Percentiles rank a stretch among this genome's conserved stretches.
phyloP scores from a whole-genome alignment of 108 stramenopile genomes.

The Nitzschia putrida region DNA sequence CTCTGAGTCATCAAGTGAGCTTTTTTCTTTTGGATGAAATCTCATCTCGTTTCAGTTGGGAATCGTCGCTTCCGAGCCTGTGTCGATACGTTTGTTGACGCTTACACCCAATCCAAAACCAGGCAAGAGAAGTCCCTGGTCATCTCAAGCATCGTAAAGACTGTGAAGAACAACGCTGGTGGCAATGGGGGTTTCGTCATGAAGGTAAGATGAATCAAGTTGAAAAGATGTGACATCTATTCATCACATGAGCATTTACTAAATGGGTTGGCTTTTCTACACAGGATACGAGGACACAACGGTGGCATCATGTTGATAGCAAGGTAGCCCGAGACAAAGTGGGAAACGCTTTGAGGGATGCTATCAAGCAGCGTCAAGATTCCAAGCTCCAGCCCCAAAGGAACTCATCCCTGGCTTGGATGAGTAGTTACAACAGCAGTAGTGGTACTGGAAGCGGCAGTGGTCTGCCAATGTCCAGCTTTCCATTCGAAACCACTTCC shows the following conservation, averaged over 20 bases:
- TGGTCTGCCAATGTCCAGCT: no score
- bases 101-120: constrained; percentile 12
- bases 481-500: background rate
- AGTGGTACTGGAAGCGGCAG: background rate
- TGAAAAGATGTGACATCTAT: background rate
- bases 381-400: background rate
- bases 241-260: background rate
- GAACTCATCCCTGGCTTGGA: background rate
- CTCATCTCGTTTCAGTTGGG: constrained; percentile 10
- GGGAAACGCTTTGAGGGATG: constrained; percentile 28
- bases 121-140: constrained; percentile 27
- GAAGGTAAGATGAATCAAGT: constrained; percentile 9
- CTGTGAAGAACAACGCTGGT: constrained; percentile 1
- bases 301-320: constrained; percentile 26
- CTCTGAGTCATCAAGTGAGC: background rate
- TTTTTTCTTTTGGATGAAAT: background rate
- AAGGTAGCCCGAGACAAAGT: constrained; percentile 34
- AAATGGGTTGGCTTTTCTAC: background rate
- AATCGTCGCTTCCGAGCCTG: constrained; percentile 21
- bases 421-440: background rate
- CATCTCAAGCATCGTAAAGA: constrained; percentile 8
- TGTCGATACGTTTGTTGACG: constrained; percentile 11
- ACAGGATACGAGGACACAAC: constrained; percentile 13
- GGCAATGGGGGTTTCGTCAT: constrained; percentile 18
- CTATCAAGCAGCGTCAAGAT: constrained; percentile 21